Evolutionary conservation across 805 yeast species (phyloP), one percentile per base, ranked within the genome.

Genomic region (Yarrowia yakushimensis): DNA sequence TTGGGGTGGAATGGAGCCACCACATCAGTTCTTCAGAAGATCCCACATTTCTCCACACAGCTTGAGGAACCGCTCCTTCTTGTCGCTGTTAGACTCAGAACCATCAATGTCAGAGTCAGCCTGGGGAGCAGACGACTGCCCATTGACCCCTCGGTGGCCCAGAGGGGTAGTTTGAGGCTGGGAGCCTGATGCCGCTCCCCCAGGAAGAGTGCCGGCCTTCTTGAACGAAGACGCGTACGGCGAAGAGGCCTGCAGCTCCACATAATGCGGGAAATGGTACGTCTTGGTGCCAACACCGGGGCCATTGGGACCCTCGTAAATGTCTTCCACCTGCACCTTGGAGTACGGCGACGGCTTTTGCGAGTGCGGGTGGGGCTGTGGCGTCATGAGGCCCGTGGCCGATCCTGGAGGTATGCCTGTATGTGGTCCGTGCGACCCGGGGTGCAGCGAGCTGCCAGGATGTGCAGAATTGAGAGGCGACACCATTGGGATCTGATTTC

Each of bases 1-100:
- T 11, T 27, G 50, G 17, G 23, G 11, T 18, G 4, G 17, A 34
- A 6, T 7, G 23, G 34, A 5, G 4, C 15, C 7, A 18, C 10
- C 22, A 9, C 12, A 23, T 42, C 22, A 59, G 20, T 17, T 23
- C 34, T 59, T 42, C 27, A 72, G 42, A 30, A 72, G 41, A 48
- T 72, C 75, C 72, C 73, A 73, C 66, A 69, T 61, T 55, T 73
- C 71, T 1, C 68, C 64, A 60, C 76, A 73, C 43, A 73, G 64
- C 54, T 66, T 66, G 63, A 73, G 39, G 63, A 71, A 73, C 36
- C 67, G 63, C 46, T 41, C 66, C 66, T 69, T 69, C 62, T 65
- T 66, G 54, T 60, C 46, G 39, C 30, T 6, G 25, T 27, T 43
- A 9, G 34, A 23, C 33, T 50, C 55, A 13, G 41, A 31, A 4